Conservation (phyloP, 306 rosid genomes). For the Pyrus pyrifolia region DNA sequence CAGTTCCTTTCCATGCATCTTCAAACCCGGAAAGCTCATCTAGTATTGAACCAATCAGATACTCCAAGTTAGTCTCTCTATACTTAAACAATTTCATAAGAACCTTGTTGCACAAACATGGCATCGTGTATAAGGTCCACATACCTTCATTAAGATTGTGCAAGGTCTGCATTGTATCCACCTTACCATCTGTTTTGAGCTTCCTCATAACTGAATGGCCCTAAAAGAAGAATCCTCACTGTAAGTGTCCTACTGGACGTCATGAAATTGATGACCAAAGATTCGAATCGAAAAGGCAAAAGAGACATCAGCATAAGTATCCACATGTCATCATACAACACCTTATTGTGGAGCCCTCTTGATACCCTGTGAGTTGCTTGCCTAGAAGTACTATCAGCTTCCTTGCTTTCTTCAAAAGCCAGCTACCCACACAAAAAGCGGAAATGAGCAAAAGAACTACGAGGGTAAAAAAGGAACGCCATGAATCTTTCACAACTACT, state of each 20-base stretch:
- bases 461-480: neutral
- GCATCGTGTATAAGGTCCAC: neutral
- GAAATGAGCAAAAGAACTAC: constrained; percentile 10
- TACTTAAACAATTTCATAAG: neutral
- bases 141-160: constrained; percentile 84
- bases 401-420: constrained; percentile 74
- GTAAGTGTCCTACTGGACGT: neutral
- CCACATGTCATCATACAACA: neutral
- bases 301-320: neutral
- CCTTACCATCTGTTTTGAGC: constrained; percentile 74
- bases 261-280: neutral
- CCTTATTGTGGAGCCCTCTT: constrained; percentile 71
- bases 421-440: constrained; percentile 36
- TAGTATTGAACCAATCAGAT: constrained; percentile 25
- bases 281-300: neutral
- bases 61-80: neutral
- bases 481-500: constrained; percentile 20
- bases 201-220: constrained; percentile 73
- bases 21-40: constrained; percentile 70
- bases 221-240: constrained; percentile 26
- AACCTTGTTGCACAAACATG: neutral
- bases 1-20: constrained; percentile 64
- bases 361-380: constrained; percentile 61
- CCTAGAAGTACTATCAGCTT: constrained; percentile 64
- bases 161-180: constrained; percentile 69